Conservation (phyloP, 345 rosid genomes). For the Aurinia saxatilis region DNA sequence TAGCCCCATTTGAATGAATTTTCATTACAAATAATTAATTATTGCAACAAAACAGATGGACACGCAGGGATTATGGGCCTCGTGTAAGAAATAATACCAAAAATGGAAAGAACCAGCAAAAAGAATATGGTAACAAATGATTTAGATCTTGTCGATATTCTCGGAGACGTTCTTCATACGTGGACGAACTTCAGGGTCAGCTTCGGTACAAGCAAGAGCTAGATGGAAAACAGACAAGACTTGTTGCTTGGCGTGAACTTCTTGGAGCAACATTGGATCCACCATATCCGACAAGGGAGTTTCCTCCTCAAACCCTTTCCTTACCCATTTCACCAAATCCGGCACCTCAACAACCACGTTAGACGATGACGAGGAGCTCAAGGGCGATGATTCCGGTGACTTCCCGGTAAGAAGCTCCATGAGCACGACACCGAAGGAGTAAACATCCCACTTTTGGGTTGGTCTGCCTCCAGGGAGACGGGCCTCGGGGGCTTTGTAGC, state of each 20-base stretch:
- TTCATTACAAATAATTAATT: constrained; percentile 7
- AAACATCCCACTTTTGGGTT: constrained; percentile 80
- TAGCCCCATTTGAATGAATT: background rate
- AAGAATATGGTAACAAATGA: constrained; percentile 9
- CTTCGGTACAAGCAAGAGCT: constrained; percentile 83
- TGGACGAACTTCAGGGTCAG: constrained; percentile 80
- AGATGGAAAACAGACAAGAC: constrained; percentile 79
- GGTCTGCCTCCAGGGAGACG: constrained; percentile 57
- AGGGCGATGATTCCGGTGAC: constrained; percentile 75
- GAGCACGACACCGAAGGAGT: constrained; percentile 76
- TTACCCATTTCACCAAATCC: constrained; percentile 86
- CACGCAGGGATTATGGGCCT: background rate
- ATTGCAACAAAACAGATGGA: constrained; percentile 4
- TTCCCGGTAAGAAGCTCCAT: constrained; percentile 87
- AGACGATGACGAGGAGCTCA: constrained; percentile 54
- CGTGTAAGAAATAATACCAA: background rate
- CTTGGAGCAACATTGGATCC: constrained; percentile 75
- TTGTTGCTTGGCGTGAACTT: constrained; percentile 90
- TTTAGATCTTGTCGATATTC: constrained; percentile 60
- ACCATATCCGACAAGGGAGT: constrained; percentile 85
- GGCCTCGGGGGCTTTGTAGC: constrained; percentile 81
- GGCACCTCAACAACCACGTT: constrained; percentile 55
- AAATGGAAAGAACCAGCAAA: background rate
- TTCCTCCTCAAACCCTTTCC: constrained; percentile 88
- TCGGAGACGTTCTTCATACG: constrained; percentile 91